Evolutionary conservation across 225 moss, liverwort and hornwort genomes (phyloP), one percentile per base, ranked within the genome.

Genomic region (Straminergon stramineum): DNA sequence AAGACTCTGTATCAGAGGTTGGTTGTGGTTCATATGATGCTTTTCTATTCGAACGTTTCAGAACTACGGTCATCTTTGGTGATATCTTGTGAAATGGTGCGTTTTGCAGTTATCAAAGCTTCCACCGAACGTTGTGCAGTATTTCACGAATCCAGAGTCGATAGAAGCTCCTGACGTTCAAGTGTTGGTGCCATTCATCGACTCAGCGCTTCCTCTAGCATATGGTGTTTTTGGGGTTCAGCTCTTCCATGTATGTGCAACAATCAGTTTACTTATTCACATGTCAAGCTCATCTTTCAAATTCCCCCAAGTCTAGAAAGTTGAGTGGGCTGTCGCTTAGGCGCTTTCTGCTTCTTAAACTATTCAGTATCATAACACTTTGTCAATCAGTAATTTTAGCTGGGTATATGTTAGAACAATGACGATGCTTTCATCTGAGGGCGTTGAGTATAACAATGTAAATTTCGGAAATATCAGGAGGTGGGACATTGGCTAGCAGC

Each of bases 161-260:
- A 93, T 95, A 64, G 94, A 92, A 53, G 92, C 98, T 67, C 98
- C 98, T 85, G 96, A 99, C 88, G 89, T 96, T 73, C 96, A 96
- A 91, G 94, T 96, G 82, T 93, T 99, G 88, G 90, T 97, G 84
- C 98, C 98, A 55, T 97, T 96, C 77, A 91, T 99, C 31, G 96
- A 97, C 85, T 95, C 97, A 20, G 97, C 97, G 56, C 92, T 99
- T 77, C 98, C 98, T 87, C 98, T 99, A 85, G 98, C 98, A 18
- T 99, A 99, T 91, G 98, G 98, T 86, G 97, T 97, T 74, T 99
- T 99, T 89, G 98, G 98, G 65, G 96, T 97, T 75, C 98, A 99
- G 89, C 90, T 97, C 71, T 95, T 99, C 84, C 98, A 99, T 91
- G 95, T 95, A 94, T 61, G 92, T 74, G 81, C 58, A 85, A 85